Evolutionary conservation across 1,284 basidiomycete species (phyloP).

Genomic region (Boletus sp.): DNA sequence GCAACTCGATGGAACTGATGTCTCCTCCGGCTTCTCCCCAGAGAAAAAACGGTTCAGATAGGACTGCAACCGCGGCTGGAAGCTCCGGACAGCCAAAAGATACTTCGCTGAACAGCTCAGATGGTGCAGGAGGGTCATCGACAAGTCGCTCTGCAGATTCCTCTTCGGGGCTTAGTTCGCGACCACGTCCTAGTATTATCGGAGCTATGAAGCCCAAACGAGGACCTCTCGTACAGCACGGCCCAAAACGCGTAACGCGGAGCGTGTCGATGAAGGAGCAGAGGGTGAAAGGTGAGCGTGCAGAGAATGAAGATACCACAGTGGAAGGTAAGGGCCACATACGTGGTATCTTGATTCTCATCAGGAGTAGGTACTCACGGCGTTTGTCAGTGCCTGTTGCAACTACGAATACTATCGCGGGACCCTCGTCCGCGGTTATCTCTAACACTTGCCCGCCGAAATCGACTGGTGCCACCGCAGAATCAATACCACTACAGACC

Average conservation of each 20-base stretch:
- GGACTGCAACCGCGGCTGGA: neutral
- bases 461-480: slow-evolving; percentile 4
- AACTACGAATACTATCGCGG: neutral
- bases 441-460: slow-evolving; percentile 8
- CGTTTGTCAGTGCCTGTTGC: slow-evolving; percentile 1
- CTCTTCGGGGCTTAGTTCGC: neutral
- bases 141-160: neutral
- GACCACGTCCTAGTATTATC: neutral
- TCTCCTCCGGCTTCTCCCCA: neutral
- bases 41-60: neutral
- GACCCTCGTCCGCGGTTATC: neutral
- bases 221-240: slow-evolving; percentile 8
- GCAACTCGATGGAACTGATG: slow-evolving; percentile 1
- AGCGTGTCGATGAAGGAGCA: slow-evolving; percentile 29
- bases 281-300: slow-evolving; percentile 1
- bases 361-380: slow-evolving; percentile 1
- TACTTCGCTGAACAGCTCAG: neutral
- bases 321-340: slow-evolving; percentile 6
- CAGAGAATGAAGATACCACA: neutral
- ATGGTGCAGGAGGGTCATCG: neutral
- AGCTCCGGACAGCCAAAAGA: neutral
- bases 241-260: slow-evolving; percentile 25
- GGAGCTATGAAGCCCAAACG: slow-evolving; percentile 18
- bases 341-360: neutral
- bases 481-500: slow-evolving; percentile 1